phyloP scores from a whole-genome alignment of 2,329 filamentous ascomycete species.

The Acrodontium crateriforme region DNA sequence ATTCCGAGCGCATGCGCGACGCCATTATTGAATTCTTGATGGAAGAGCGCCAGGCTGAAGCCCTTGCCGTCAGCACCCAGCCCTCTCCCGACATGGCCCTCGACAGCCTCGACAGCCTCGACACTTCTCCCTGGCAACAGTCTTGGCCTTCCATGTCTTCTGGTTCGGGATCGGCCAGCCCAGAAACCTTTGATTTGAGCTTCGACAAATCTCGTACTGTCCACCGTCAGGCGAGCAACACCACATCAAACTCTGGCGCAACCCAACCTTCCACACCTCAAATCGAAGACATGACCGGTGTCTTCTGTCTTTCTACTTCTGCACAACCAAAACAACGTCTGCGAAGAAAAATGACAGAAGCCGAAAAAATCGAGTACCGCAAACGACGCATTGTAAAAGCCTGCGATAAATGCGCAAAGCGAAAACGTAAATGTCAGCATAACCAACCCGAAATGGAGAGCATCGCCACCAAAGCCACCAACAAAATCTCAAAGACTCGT shows the following conservation, averaged over 20 bases:
- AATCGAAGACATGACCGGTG: conserved; percentile 25
- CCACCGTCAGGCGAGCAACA: conserved; percentile 7
- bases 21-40: conserved; percentile 26
- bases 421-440: conserved; percentile 23
- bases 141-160: conserved; percentile 21
- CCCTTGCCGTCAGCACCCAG: conserved; percentile 10
- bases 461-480: conserved; percentile 4
- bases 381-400: conserved; percentile 24
- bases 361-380: conserved; percentile 25
- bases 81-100: conserved; percentile 9
- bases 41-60: conserved; percentile 20
- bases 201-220: conserved; percentile 11
- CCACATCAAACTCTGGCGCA: conserved; percentile 5
- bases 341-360: conserved; percentile 25
- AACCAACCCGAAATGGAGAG: conserved; percentile 20
- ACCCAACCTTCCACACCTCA: conserved; percentile 13
- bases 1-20: conserved; percentile 26
- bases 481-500: neutral
- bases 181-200: conserved; percentile 15
- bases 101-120: conserved; percentile 2
- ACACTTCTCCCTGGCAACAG: conserved; percentile 13
- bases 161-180: conserved; percentile 16
- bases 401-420: conserved; percentile 23
- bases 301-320: conserved; percentile 22
- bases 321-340: conserved; percentile 22